Evolutionary conservation across 2,329 filamentous ascomycete species (phyloP), one percentile per base, ranked within the genome.

Genomic region (Pseudocercospora eumusae): DNA sequence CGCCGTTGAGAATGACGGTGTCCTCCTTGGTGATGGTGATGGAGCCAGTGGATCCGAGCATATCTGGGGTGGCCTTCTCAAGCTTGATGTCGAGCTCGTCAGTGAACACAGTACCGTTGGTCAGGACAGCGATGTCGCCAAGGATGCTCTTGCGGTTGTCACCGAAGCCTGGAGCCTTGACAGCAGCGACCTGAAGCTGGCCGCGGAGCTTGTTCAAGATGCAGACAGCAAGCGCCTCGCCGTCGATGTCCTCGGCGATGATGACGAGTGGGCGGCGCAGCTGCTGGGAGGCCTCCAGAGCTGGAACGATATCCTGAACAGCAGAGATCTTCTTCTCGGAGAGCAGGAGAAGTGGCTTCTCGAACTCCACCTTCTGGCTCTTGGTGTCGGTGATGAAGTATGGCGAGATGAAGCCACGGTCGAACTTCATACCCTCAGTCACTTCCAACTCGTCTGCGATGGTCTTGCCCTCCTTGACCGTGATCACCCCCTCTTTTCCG

Each of bases 11-110:
- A 76, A 99, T 88, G 79, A 99, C 97, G 73, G 95, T 99, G 81
- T 99, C 95, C 83, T 99, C 95, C 87, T 99, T 99, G 79, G 95
- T 99, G 82, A 99, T 98, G 78, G 95, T 98, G 83, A 99, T 97
- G 74, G 93, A 95, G 68, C 95, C 95, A 70, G 95, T 98, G 63
- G 92, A 95, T 71, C 95, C 95, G 75, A 99, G 91, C 88, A 96
- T 91, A 72, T 98, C 95, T 65, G 90, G 84, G 53, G 93, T 98
- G 65, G 91, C 89, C 88, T 98, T 99, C 84, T 99, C 95, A 60
- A 99, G 90, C 88, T 99, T 99, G 80, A 98, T 88, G 75, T 98
- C 95, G 66, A 99, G 90, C 86, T 99, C 95, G 64, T 98, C 95
- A 63, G 88, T 93, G 86, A 99, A 99, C 81, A 99, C 95, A 71